phyloP scores from a whole-genome alignment of 176 grass and related monocot genomes.

The Oryza australiensis region DNA sequence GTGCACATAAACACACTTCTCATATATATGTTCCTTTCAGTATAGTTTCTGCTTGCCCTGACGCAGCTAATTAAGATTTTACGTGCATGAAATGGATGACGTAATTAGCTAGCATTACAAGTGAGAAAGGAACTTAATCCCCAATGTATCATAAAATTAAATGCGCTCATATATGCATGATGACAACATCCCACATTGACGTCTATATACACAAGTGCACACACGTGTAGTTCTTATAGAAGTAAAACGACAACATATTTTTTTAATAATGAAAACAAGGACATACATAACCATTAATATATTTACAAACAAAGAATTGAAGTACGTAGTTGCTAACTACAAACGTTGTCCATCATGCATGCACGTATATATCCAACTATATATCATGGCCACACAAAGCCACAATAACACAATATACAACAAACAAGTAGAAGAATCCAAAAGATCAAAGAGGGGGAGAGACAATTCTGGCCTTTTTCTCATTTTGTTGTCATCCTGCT shows the following conservation, averaged over 20 bases:
- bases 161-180: neutral
- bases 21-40: too few relatives aligned
- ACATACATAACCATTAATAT: neutral
- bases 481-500: conserved; percentile 12
- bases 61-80: neutral
- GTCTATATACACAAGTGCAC: neutral
- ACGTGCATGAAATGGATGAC: neutral
- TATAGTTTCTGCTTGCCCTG: too few relatives aligned
- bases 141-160: neutral
- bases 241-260: neutral
- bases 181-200: neutral
- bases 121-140: neutral
- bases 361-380: neutral
- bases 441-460: conserved; percentile 29
- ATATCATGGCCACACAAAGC: too few relatives aligned
- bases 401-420: conserved; percentile 6
- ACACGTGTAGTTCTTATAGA: neutral
- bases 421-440: conserved; percentile 39
- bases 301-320: neutral
- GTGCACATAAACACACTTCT: too few relatives aligned
- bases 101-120: neutral
- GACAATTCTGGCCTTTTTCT: neutral
- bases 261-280: too few relatives aligned
- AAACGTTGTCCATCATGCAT: conserved; percentile 25
- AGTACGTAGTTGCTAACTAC: conserved; percentile 12